Evolutionary conservation across 306 rosid genomes (phyloP).

Genomic region (Morella rubra): DNA sequence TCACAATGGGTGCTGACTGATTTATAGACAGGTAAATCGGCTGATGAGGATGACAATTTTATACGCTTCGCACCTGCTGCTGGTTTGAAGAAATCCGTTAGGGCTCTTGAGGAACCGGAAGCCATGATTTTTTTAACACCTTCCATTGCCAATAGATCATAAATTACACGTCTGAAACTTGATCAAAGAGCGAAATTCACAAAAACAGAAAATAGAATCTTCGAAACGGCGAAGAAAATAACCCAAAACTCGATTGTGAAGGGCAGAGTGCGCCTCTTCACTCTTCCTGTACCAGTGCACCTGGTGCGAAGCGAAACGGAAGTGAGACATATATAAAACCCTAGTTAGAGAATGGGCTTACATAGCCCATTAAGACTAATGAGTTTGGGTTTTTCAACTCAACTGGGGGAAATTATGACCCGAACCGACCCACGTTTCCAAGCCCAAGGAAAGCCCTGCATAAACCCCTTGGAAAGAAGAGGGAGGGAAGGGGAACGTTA

Average conservation of each 20-base stretch:
- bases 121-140: constrained; percentile 25
- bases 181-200: no score
- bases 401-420: not conserved
- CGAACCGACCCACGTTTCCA: not conserved
- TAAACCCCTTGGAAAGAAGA: constrained; percentile 38
- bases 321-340: not conserved
- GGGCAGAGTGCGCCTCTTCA: no score
- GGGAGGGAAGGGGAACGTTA: not conserved
- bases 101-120: constrained; percentile 49
- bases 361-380: no score
- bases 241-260: no score
- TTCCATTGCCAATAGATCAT: no score
- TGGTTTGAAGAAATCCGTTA: constrained; percentile 49
- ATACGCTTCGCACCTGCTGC: constrained; percentile 48
- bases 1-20: constrained; percentile 7
- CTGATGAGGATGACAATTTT: constrained; percentile 33
- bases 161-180: no score
- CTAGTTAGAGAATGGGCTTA: not conserved
- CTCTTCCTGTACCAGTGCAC: no score
- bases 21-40: constrained; percentile 17
- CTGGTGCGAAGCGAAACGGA: no score
- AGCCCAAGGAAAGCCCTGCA: constrained; percentile 6
- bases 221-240: no score
- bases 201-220: no score
- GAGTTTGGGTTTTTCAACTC: no score